Evolutionary conservation across 2,329 filamentous ascomycete genomes (phyloP).

Genomic region (Diaporthe caulivora): DNA sequence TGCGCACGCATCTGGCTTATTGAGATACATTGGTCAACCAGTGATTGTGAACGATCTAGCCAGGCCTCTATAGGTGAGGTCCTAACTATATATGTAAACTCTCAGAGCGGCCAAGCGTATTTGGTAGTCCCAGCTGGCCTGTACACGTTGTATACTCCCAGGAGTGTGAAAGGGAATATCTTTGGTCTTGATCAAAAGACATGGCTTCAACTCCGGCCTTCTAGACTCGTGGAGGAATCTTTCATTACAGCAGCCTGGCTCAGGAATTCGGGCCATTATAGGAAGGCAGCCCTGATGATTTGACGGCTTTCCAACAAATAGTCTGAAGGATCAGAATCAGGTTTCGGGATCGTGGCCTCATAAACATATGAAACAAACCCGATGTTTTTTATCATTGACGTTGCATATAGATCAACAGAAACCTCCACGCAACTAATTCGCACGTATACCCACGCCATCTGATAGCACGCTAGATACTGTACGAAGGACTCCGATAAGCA

Average conservation of each 20-base stretch:
- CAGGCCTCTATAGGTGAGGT: too few relatives aligned
- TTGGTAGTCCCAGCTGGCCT: background rate
- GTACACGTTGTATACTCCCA: background rate
- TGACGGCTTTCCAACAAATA: background rate
- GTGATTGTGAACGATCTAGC: too few relatives aligned
- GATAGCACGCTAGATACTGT: background rate
- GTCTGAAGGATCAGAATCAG: background rate
- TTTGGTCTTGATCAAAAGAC: background rate
- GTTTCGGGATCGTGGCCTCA: background rate
- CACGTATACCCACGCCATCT: background rate
- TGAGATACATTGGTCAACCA: too few relatives aligned
- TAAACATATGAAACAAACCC: too few relatives aligned
- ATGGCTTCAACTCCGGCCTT: background rate
- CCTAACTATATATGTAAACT: too few relatives aligned
- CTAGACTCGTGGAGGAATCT: too few relatives aligned
- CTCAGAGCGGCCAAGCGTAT: background rate
- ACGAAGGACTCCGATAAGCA: constrained; percentile 1
- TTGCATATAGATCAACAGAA: background rate
- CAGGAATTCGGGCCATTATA: background rate
- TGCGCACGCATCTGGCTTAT: too few relatives aligned
- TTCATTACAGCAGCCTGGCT: too few relatives aligned
- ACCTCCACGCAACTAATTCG: background rate
- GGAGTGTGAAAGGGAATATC: background rate
- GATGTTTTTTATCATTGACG: background rate
- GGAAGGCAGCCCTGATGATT: background rate